A percentile compares a stretch with the other conserved stretches of the same genome.
Conservation (phyloP, 192 early-diverging fungal species). For the Chytriomyces sp. region DNA sequence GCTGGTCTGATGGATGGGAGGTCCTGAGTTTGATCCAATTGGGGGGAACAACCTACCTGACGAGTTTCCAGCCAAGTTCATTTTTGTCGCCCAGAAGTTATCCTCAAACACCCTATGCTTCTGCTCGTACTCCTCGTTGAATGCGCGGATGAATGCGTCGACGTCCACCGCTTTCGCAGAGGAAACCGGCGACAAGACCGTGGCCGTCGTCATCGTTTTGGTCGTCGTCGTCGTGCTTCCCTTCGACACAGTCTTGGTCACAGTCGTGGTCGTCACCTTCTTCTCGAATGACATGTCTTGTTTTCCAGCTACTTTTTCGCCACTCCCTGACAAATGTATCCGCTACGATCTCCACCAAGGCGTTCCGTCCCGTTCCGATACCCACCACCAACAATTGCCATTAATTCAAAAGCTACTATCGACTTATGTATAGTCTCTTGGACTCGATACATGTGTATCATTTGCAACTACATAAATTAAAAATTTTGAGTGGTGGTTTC, state of each 20-base stretch:
- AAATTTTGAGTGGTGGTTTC: too few relatives aligned
- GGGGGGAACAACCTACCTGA: background rate
- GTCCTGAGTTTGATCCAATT: background rate
- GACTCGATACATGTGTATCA: too few relatives aligned
- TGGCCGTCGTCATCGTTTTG: background rate
- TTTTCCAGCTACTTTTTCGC: too few relatives aligned
- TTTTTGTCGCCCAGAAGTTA: slow-evolving; percentile 40
- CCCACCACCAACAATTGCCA: too few relatives aligned
- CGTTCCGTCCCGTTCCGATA: too few relatives aligned
- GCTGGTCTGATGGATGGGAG: background rate
- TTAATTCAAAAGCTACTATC: too few relatives aligned
- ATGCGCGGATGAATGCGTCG: slow-evolving; percentile 17
- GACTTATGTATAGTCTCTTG: too few relatives aligned
- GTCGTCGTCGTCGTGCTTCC: background rate
- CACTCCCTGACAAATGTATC: too few relatives aligned
- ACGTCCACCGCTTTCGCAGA: background rate
- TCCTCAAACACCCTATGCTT: slow-evolving; percentile 28
- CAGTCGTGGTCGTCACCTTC: background rate
- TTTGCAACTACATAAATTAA: too few relatives aligned
- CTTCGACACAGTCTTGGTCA: background rate
- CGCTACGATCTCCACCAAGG: too few relatives aligned
- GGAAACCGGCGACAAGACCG: background rate
- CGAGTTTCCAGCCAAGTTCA: slow-evolving; percentile 29
- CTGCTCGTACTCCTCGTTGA: slow-evolving; percentile 30
- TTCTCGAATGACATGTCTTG: background rate